phyloP scores from a whole-genome alignment of 2,329 filamentous ascomycete species.

The Penicillium sumatraense region DNA sequence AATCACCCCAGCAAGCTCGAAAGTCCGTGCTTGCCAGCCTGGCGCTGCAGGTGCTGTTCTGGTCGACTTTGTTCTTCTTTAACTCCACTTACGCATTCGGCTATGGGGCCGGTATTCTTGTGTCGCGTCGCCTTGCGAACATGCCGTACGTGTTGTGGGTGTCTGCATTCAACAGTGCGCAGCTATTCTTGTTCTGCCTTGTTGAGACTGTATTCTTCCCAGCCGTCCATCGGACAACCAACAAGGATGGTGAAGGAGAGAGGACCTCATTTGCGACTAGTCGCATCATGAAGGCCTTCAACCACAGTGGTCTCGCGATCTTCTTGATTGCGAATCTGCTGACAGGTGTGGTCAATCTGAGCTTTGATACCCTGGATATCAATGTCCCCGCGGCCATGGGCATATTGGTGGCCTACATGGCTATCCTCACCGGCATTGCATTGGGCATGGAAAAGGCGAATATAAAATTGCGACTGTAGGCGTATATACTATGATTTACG shows the following conservation, averaged over 20 bases:
- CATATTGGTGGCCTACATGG: conserved; percentile 75
- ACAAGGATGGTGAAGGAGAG: conserved; percentile 63
- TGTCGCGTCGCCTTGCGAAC: conserved; percentile 90
- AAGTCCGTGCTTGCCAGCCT: conserved; percentile 69
- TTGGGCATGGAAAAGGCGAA: conserved; percentile 45
- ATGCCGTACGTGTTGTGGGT: conserved; percentile 94
- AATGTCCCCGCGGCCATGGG: conserved; percentile 68
- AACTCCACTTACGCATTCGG: conserved; percentile 72
- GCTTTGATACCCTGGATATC: conserved; percentile 78
- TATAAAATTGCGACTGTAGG: conserved; percentile 37
- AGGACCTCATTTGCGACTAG: conserved; percentile 75
- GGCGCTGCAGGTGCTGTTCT: conserved; percentile 66
- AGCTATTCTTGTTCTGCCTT: conserved; percentile 76
- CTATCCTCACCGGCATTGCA: conserved; percentile 68
- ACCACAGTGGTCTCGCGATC: conserved; percentile 82
- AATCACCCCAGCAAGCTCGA: conserved; percentile 47
- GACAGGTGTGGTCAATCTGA: conserved; percentile 88
- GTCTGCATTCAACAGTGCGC: conserved; percentile 84
- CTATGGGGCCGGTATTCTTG: conserved; percentile 65
- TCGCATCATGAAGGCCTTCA: conserved; percentile 78
- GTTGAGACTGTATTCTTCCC: conserved; percentile 82
- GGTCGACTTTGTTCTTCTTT: conserved; percentile 72
- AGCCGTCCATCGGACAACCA: conserved; percentile 63
- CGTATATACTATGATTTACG: background rate
- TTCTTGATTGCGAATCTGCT: conserved; percentile 89